These are phyloP conservation scores for Colletotrichum spaethianum DNA, from an alignment of 2,329 filamentous ascomycete species.

Conservation along the genomic window DNA sequence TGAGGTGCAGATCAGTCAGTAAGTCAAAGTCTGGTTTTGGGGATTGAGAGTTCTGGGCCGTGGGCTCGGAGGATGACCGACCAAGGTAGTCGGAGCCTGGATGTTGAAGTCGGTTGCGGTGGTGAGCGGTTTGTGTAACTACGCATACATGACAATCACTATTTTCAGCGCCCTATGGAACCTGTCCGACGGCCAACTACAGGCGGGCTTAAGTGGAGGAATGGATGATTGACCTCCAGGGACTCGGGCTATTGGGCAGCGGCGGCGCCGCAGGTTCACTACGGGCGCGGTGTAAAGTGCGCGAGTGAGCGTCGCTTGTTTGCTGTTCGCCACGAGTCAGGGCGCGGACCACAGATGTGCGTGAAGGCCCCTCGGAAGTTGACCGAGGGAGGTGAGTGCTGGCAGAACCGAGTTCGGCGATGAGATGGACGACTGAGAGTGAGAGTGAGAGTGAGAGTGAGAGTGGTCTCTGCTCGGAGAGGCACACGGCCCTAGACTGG, in stretches of 20 bases:
- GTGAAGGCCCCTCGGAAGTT: constrained; percentile 32
- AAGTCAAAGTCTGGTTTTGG: constrained; percentile 3
- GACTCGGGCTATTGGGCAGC: constrained; percentile 24
- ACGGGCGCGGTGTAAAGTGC: not conserved
- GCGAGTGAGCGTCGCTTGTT: not conserved
- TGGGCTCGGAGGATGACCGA: constrained; percentile 33
- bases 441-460: not conserved
- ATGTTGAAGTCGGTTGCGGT: not conserved
- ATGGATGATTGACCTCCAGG: constrained; percentile 8
- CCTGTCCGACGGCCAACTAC: constrained; percentile 25
- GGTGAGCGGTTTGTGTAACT: constrained; percentile 15
- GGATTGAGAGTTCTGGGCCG: not conserved
- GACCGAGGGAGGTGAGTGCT: constrained; percentile 30
- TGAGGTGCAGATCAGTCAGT: constrained; percentile 11
- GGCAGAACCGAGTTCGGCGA: not conserved
- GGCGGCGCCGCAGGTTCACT: constrained; percentile 4
- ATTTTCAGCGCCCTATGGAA: constrained; percentile 31
- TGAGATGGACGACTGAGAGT: constrained; percentile 9
- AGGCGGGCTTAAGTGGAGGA: constrained; percentile 17
- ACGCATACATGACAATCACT: constrained; percentile 24
- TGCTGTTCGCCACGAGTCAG: constrained; percentile 35
- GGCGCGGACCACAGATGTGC: constrained; percentile 7
- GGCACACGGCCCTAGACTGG: not conserved
- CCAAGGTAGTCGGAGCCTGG: not conserved
- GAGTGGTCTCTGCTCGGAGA: not conserved